phyloP scores from a whole-genome alignment of 108 stramenopile species.

The Discostella stelligeroides region DNA sequence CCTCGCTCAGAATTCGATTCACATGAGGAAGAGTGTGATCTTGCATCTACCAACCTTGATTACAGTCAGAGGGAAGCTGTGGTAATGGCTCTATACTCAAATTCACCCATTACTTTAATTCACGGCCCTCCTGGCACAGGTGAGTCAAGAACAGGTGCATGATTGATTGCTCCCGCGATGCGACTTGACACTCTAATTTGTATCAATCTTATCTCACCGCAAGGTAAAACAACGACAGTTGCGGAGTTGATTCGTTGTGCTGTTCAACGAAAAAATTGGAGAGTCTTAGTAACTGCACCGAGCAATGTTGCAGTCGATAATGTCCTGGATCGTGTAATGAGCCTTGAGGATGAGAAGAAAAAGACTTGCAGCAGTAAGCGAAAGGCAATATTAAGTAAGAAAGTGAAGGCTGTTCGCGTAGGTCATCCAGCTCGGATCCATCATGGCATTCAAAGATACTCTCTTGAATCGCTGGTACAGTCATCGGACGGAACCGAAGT shows the following conservation, averaged over 20 bases:
- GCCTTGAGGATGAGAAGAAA: constrained; percentile 27
- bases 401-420: constrained; percentile 81
- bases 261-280: constrained; percentile 62
- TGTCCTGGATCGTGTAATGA: constrained; percentile 86
- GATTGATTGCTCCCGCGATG: no score
- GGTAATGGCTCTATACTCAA: constrained; percentile 61
- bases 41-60: constrained; percentile 55
- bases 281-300: constrained; percentile 96
- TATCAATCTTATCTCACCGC: background rate
- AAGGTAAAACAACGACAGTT: constrained; percentile 85
- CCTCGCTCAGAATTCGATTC: constrained; percentile 22
- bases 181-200: background rate
- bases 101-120: constrained; percentile 65
- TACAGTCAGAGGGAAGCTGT: constrained; percentile 80
- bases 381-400: constrained; percentile 23
- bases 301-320: constrained; percentile 99
- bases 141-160: no score
- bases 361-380: constrained; percentile 1
- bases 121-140: constrained; percentile 88
- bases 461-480: constrained; percentile 92
- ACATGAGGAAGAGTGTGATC: constrained; percentile 32
- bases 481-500: constrained; percentile 93
- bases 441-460: constrained; percentile 74
- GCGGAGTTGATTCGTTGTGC: constrained; percentile 91
- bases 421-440: constrained; percentile 96